Percentiles rank a stretch among this genome's conserved stretches.
Conservation (phyloP, 139 green algal genomes). For the Gonium pectorale region DNA sequence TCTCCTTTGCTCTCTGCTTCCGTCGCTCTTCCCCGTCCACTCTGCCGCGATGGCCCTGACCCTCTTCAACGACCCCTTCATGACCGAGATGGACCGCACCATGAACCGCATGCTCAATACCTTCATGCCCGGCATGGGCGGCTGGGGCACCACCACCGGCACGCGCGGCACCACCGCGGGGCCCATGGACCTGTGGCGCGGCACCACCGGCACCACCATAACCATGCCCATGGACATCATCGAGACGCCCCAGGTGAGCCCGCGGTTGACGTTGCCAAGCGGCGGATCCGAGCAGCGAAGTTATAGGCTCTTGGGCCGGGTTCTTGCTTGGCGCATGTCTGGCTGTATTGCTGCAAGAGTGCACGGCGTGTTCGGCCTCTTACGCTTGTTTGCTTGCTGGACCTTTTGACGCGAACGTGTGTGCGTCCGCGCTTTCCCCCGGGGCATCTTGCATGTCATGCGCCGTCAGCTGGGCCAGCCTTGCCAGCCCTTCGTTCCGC, state of each 20-base stretch:
- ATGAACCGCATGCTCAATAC: constrained; percentile 8
- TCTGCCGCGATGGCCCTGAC: constrained; percentile 9
- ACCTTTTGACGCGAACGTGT: no score
- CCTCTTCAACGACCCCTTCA: constrained; percentile 30
- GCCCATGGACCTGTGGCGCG: background rate
- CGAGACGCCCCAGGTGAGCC: background rate
- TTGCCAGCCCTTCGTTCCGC: no score
- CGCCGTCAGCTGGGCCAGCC: no score
- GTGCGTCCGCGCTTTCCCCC: no score
- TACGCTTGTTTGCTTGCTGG: no score
- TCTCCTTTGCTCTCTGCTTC: background rate
- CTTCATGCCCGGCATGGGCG: background rate
- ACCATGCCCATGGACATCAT: constrained; percentile 29
- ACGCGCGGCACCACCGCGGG: background rate
- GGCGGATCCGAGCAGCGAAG: no score
- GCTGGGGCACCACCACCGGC: background rate
- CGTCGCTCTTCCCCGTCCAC: background rate
- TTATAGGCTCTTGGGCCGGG: no score
- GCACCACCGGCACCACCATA: background rate
- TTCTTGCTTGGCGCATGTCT: no score
- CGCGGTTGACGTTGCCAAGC: no score
- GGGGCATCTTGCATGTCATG: no score
- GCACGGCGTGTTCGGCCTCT: no score
- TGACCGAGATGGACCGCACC: constrained; percentile 20
- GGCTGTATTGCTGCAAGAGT: no score